Evolutionary conservation across 148 eudicot genomes (phyloP).

Genomic region (Nepenthes gracilis): DNA sequence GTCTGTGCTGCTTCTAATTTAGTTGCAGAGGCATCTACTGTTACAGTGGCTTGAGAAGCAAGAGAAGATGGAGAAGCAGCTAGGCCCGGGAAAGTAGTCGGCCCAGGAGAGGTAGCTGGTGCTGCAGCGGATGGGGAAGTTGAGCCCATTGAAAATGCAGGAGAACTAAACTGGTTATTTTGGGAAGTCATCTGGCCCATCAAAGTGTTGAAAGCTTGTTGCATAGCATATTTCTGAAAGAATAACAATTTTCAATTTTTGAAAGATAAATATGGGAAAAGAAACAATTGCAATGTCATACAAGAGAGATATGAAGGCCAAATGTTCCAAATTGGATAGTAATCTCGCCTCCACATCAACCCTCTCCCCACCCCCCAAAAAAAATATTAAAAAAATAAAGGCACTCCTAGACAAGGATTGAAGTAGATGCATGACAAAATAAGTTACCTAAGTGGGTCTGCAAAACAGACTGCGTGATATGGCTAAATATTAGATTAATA

Average conservation of each 20-base stretch:
- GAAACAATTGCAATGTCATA: neutral
- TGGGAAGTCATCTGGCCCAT: slow-evolving; percentile 75
- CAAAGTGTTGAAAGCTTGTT: slow-evolving; percentile 73
- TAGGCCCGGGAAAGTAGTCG: slow-evolving; percentile 23
- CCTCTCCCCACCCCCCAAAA: too few species aligned
- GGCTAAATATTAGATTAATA: too few species aligned
- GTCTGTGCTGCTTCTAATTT: slow-evolving; percentile 34
- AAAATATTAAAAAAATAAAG: too few species aligned
- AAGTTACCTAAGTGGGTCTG: too few species aligned
- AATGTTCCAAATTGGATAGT: too few species aligned
- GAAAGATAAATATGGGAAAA: slow-evolving; percentile 1
- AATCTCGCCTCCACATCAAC: too few species aligned
- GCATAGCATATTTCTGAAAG: slow-evolving; percentile 89
- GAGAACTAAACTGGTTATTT: slow-evolving; percentile 58
- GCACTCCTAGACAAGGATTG: too few species aligned
- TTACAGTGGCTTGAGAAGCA: slow-evolving; percentile 35
- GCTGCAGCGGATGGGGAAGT: slow-evolving; percentile 44
- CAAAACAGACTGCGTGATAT: too few species aligned
- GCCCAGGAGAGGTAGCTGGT: slow-evolving; percentile 18
- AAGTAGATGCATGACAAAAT: too few species aligned
- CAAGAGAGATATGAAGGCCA: neutral
- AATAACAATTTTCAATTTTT: slow-evolving; percentile 3
- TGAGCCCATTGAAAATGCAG: slow-evolving; percentile 56
- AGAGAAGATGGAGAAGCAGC: slow-evolving; percentile 25
- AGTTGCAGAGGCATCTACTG: slow-evolving; percentile 46